These are phyloP conservation scores for Poa pratensis DNA, from an alignment of 176 grass and related monocot species.

Conservation along the genomic window DNA sequence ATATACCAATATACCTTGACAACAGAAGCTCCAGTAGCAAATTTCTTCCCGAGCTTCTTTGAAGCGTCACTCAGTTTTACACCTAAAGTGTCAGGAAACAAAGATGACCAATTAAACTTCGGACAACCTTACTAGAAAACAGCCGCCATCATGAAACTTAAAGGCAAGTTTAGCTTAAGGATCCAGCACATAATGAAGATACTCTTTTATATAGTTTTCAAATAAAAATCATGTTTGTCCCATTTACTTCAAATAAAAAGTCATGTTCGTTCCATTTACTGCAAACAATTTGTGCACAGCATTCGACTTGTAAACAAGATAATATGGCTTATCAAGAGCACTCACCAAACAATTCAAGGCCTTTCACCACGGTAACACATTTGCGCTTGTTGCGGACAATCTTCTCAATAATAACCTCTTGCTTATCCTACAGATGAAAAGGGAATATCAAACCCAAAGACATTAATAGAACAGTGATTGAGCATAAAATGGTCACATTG, in stretches of 20 bases:
- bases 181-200: not conserved
- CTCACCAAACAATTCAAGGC: conserved; percentile 95
- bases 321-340: not conserved
- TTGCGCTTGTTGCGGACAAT: conserved; percentile 99
- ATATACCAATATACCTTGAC: conserved; percentile 67
- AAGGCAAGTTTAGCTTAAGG: not conserved
- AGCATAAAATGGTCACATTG: not conserved
- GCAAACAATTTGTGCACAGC: not conserved
- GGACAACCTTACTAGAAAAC: not conserved
- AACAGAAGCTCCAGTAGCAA: conserved; percentile 98
- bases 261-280: not conserved
- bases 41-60: conserved; percentile 99
- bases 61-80: conserved; percentile 95
- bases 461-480: not conserved
- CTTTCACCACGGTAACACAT: conserved; percentile 99
- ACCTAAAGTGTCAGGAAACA: conserved; percentile 52
- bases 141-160: not conserved
- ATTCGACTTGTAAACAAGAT: not conserved
- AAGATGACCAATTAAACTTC: conserved; percentile 9
- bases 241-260: not conserved
- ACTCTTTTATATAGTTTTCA: not conserved
- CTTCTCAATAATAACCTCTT: conserved; percentile 98
- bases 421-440: conserved; percentile 66
- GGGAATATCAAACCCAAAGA: not conserved
- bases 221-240: not conserved